These are phyloP conservation scores for Aureobasidium sp. DNA, from an alignment of 2,329 filamentous ascomycete genomes.

Conservation along the genomic window DNA sequence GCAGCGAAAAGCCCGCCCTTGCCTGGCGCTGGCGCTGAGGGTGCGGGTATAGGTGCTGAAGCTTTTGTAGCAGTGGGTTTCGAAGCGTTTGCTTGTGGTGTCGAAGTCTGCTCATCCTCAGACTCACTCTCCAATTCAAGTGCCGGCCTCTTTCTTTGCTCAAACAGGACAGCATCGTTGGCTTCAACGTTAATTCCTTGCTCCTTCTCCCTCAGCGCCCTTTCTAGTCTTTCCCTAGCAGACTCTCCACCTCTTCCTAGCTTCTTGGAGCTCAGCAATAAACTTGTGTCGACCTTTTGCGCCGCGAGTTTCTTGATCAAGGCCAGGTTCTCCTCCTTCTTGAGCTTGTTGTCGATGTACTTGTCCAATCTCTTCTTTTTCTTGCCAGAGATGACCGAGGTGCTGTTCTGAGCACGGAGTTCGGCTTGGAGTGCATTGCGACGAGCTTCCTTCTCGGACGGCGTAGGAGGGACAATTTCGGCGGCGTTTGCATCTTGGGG, in stretches of 20 bases:
- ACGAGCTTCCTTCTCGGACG: conserved; percentile 48
- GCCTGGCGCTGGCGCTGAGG: background rate
- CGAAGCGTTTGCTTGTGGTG: conserved; percentile 7
- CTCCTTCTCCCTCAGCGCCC: conserved; percentile 57
- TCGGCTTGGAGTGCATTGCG: conserved; percentile 46
- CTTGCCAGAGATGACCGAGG: conserved; percentile 52
- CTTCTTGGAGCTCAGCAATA: conserved; percentile 70
- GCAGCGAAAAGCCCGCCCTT: background rate
- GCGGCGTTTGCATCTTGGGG: conserved; percentile 50
- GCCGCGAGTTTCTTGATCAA: conserved; percentile 76
- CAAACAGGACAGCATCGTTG: conserved; percentile 49
- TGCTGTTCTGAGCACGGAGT: conserved; percentile 42
- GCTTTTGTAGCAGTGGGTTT: background rate
- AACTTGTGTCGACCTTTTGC: conserved; percentile 71
- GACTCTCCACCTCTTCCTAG: conserved; percentile 67
- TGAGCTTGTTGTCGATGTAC: conserved; percentile 81
- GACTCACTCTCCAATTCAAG: conserved; percentile 19
- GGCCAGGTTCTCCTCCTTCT: conserved; percentile 84
- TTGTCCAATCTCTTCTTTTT: conserved; percentile 63
- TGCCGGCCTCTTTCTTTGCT: conserved; percentile 26
- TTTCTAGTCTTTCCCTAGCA: conserved; percentile 60
- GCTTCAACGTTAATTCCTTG: conserved; percentile 54
- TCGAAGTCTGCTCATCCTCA: conserved; percentile 15
- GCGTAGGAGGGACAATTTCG: conserved; percentile 41
- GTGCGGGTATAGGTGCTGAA: background rate